Evolutionary conservation across 2,329 filamentous ascomycete species (phyloP), one percentile per base, ranked within the genome.

Genomic region (Zymoseptoria brevis): DNA sequence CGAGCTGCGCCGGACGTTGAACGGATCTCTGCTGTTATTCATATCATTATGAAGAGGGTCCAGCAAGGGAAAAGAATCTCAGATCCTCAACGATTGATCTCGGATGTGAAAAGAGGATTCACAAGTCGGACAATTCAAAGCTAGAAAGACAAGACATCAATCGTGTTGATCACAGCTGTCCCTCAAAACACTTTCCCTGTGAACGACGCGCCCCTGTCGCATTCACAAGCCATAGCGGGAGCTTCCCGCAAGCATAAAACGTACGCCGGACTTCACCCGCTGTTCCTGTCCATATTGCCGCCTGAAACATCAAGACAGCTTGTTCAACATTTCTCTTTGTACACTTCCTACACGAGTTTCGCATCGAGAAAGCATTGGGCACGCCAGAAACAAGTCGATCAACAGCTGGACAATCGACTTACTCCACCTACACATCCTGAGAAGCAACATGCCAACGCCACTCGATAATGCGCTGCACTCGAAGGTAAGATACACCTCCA

Each of bases 401-500:
- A n/a, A n/a, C n/a, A n/a, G n/a, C n/a, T n/a, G n/a, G n/a, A n/a
- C n/a, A n/a, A n/a, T n/a, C n/a, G n/a, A n/a, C n/a, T n/a, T n/a
- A n/a, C n/a, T n/a, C n/a, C n/a, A n/a, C n/a, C n/a, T n/a, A n/a
- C n/a, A n/a, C n/a, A n/a, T n/a, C n/a, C 16, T 16, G 35, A 45
- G 2, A 45, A 56, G 56, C 67, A 74, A 54, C 49, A 80, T 80
- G 78, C 77, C 78, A 24, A 80, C 78, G 13, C 76, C 77, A 55
- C 73, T 80, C 61, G 78, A 80, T 63, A 74, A 76, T 62, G 77
- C 77, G 30, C 72, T 77, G 54, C 75, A 76, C 63, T 75, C 75
- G 58, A 73, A 73, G 66, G 77, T 77, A 73, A 63, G 19, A 4
- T 45, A 6, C 6, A n/a, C 26, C 4, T 4, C 4, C 21, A 22